These are phyloP conservation scores for Leccinum longicurvipes DNA, from an alignment of 768 basidiomycete species.

Conservation along the genomic window DNA sequence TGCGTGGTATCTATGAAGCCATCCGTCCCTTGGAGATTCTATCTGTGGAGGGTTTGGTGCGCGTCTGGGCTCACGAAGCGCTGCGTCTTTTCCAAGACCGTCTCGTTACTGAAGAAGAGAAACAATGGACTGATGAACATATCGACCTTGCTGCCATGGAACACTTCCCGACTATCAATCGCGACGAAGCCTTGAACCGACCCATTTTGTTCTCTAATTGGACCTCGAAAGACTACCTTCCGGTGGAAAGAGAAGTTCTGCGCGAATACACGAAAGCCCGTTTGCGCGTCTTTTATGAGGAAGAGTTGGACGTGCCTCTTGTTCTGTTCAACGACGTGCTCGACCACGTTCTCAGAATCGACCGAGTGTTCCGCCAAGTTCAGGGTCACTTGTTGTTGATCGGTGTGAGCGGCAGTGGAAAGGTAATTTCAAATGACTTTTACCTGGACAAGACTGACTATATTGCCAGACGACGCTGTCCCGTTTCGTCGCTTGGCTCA, in stretches of 20 bases:
- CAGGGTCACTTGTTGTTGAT: slow-evolving; percentile 96
- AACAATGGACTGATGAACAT: slow-evolving; percentile 90
- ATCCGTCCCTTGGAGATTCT: slow-evolving; percentile 92
- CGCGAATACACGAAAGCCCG: slow-evolving; percentile 97
- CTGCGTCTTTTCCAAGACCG: slow-evolving; percentile 97
- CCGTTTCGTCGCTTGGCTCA: slow-evolving; percentile 99
- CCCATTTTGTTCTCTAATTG: slow-evolving; percentile 99
- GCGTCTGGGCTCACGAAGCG: slow-evolving; percentile 98
- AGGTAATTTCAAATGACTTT: slow-evolving; percentile 49
- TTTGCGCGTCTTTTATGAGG: slow-evolving; percentile 97
- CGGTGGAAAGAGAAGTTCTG: slow-evolving; percentile 89
- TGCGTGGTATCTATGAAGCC: slow-evolving; percentile 95
- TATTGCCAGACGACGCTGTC: slow-evolving; percentile 83
- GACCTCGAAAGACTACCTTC: slow-evolving; percentile 96
- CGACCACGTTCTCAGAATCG: slow-evolving; percentile 96
- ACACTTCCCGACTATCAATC: slow-evolving; percentile 92
- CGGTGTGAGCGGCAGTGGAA: slow-evolving; percentile 97
- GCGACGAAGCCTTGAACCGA: slow-evolving; percentile 78
- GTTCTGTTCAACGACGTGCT: slow-evolving; percentile 98
- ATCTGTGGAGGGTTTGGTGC: slow-evolving; percentile 90
- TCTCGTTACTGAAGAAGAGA: slow-evolving; percentile 89
- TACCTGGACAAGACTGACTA: slow-evolving; percentile 14
- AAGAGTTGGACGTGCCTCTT: slow-evolving; percentile 95
- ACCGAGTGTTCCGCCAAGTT: slow-evolving; percentile 97
- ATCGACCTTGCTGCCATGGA: slow-evolving; percentile 80